Evolutionary conservation across 1,284 basidiomycete genomes (phyloP), one percentile per base, ranked within the genome.

Genomic region (Hemileia vastatrix): DNA sequence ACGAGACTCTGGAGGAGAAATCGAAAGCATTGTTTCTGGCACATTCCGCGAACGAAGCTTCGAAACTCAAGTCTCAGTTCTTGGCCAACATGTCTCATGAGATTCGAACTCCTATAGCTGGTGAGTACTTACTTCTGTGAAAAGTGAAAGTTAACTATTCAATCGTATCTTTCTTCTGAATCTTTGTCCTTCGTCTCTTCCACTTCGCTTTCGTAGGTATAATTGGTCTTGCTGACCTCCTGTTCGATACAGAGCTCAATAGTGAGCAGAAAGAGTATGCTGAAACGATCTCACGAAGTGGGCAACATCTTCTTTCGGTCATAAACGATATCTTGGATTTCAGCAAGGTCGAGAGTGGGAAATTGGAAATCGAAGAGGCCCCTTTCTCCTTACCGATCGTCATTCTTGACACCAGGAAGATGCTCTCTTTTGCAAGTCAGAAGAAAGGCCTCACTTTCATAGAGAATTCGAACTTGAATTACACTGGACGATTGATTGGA

Each of bases 271-370:
- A 70, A 4, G 71, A 73, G 51, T 72, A 71, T 63, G 71, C 71
- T n/a, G 72, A 74, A 40, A 72, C 70, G 49, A 74, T 74, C 48
- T 70, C 72, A 57, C 64, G 69, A 27, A 73, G 71, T 3, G 71
- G 71, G 19, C 71, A 74, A 27, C 69, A 68, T 5, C 67, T 74
- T 19, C 66, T 74, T 47, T 27, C 72, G 13, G 71, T 74, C 18
- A 71, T 74, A 56, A 72, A 72, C 59, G 72, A 74, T 33, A 68
- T 74, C 24, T 65, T 74, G 31, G 72, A 74, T 54, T 71, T 74
- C 33, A 65, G 66, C 15, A 74, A 74, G 64, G 68, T 74, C 53
- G 72, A 74, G 63, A 66, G 69, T 6, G 72, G 72, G 40, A 73
- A 72, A 66, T 65, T 74, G 54, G 69, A 72, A 45, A 67, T 74